Conservation (phyloP, 257 asterid species). For the Henckelia pumila region DNA sequence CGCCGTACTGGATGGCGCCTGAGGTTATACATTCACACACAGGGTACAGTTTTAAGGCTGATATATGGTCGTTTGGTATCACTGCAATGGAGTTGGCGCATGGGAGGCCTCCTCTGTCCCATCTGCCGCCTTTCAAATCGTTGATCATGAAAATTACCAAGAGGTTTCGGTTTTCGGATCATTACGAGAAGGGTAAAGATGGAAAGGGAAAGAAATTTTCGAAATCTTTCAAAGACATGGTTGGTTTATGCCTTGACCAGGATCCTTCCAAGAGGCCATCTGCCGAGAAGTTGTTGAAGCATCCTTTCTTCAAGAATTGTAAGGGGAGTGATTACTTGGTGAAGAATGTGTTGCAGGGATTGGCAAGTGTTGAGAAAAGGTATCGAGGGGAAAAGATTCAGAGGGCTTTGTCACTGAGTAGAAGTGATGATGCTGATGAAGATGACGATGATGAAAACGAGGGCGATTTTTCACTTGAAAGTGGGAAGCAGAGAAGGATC, state of each 20-base stretch:
- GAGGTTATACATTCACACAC: slow-evolving; percentile 78
- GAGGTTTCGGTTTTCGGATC: slow-evolving; percentile 67
- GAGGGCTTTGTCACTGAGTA: slow-evolving; percentile 6
- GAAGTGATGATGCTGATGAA: not conserved
- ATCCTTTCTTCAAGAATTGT: slow-evolving; percentile 62
- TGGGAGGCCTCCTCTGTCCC: slow-evolving; percentile 87
- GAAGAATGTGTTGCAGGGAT: slow-evolving; percentile 57
- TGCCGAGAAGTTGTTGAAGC: slow-evolving; percentile 63
- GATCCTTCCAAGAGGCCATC: slow-evolving; percentile 81
- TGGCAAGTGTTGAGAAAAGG: slow-evolving; percentile 69
- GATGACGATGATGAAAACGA: slow-evolving; percentile 31
- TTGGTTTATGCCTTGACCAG: slow-evolving; percentile 73
- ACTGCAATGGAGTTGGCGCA: slow-evolving; percentile 84
- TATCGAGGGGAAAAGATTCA: slow-evolving; percentile 28
- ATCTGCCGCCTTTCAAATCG: slow-evolving; percentile 74
- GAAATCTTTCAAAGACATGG: slow-evolving; percentile 69
- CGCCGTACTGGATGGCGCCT: slow-evolving; percentile 93
- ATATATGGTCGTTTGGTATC: slow-evolving; percentile 90
- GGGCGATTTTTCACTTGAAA: slow-evolving; percentile 22
- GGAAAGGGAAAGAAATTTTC: slow-evolving; percentile 61
- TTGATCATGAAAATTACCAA: slow-evolving; percentile 73
- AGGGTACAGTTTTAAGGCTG: slow-evolving; percentile 79
- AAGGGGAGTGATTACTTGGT: slow-evolving; percentile 62
- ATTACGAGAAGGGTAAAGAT: slow-evolving; percentile 49
- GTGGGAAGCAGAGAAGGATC: slow-evolving; percentile 58